Base-by-base conservation (phyloP, 179 eudicot genomes). In the Pouteria campechiana region DNA sequence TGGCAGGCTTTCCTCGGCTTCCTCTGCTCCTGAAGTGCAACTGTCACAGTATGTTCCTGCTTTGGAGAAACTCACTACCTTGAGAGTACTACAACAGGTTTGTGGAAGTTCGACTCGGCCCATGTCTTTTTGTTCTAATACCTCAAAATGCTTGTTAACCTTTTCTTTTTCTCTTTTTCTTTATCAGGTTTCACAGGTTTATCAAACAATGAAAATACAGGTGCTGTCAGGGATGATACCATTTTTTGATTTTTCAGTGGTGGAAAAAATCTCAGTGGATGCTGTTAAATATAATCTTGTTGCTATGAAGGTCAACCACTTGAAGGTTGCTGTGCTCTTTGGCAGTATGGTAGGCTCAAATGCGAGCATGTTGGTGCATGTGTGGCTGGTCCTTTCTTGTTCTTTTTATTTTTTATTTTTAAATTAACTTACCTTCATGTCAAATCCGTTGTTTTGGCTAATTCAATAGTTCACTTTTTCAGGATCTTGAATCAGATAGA, bases 71-170 rank as follows among this genome's bases (percentile, higher is more conserved):
- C 62, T 89, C 16, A 89, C 93, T n/a, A 81, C 93, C 9, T 45
- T 85, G 50, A 78, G 93, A 61, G 54, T 81, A 75, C 89, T 89
- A 29, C 95, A 70, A 63, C 95, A 82, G 95, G 97, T 89, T 39
- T 33, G 30, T 30, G 25, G 57, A 20, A 33, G 21, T 33, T 46
- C 36, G 15, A 29, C 13, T 38, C 41, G 28, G 10, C 54, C 22
- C 37, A 7, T 10, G 3, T n/a, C n/a, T n/a, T n/a, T n/a, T n/a
- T n/a, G n/a, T n/a, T n/a, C n/a, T n/a, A n/a, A n/a, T n/a, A n/a
- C n/a, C n/a, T n/a, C n/a, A n/a, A n/a, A n/a, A n/a, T 11, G 24
- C 22, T 12, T n/a, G 9, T 37, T 32, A 14, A 8, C 32, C 8
- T 17, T 17, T 25, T 27, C 15, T 11, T 32, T 44, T 58, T n/a